phyloP scores from a whole-genome alignment of 202 grass and related monocot species.

The Carex arenaria region DNA sequence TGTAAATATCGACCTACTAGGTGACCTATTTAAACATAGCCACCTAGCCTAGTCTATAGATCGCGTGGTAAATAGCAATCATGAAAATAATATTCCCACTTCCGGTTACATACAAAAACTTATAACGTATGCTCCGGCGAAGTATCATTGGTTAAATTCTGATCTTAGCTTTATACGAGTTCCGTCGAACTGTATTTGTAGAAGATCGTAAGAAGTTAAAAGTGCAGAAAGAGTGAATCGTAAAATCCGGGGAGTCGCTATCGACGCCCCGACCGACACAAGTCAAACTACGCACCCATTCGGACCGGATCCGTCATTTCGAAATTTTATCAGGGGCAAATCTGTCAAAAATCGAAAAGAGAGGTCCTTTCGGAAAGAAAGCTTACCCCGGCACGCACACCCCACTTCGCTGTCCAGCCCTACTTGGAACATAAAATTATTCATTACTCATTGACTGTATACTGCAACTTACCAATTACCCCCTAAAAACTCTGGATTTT shows the following conservation, averaged over 20 bases:
- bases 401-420: neutral
- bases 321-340: conserved; percentile 7
- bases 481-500: neutral
- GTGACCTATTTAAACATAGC: neutral
- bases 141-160: neutral
- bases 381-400: conserved; percentile 16
- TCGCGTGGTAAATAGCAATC: conserved; percentile 12
- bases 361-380: conserved; percentile 13
- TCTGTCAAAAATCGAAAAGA: conserved; percentile 15
- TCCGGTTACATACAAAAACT: neutral
- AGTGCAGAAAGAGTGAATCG: neutral
- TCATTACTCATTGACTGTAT: conserved; percentile 3
- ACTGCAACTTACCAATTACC: neutral
- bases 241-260: conserved; percentile 18
- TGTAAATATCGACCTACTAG: neutral
- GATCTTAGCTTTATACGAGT: neutral
- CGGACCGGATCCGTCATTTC: conserved; percentile 20
- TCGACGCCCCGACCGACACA: conserved; percentile 30
- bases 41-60: neutral
- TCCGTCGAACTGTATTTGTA: neutral
- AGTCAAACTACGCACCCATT: conserved; percentile 36
- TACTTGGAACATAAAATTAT: neutral
- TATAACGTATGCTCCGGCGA: neutral
- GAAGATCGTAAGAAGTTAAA: neutral
- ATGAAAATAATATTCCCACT: neutral